Evolutionary conservation across 2,329 filamentous ascomycete genomes (phyloP).

Genomic region (Xylaria sp.): DNA sequence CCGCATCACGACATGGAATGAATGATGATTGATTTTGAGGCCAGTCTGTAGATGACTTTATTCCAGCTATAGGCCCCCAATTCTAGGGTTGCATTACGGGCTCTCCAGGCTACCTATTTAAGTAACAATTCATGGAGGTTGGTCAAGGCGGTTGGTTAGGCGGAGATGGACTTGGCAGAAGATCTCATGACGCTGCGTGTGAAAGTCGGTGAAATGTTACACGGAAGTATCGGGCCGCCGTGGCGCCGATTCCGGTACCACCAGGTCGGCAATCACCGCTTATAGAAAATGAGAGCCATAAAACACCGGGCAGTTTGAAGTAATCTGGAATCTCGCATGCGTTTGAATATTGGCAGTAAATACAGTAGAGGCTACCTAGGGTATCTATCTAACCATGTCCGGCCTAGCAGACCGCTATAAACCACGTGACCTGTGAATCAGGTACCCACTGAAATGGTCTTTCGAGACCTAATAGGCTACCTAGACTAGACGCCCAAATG

Average conservation of each 20-base stretch:
- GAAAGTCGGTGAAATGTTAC: constrained; percentile 1
- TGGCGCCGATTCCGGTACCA: neutral
- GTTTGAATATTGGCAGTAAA: neutral
- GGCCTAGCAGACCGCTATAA: neutral
- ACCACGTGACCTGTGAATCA: neutral
- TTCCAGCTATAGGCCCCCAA: neutral
- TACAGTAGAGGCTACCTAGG: too few species aligned
- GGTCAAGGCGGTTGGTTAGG: neutral
- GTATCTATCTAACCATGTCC: neutral
- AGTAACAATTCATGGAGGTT: constrained; percentile 12
- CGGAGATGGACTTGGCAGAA: constrained; percentile 20
- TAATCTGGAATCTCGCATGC: neutral
- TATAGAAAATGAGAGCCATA: neutral
- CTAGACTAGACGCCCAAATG: too few species aligned
- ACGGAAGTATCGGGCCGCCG: neutral
- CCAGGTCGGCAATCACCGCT: neutral
- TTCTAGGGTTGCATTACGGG: neutral
- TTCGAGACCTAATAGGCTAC: too few species aligned
- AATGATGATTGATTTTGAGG: constrained; percentile 2
- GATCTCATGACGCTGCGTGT: constrained; percentile 14
- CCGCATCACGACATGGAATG: constrained; percentile 39
- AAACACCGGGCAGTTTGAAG: too few species aligned
- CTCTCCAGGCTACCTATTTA: constrained; percentile 20
- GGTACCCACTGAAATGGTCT: neutral
- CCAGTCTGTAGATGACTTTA: neutral